Evolutionary conservation across 768 basidiomycete genomes (phyloP), one percentile per base, ranked within the genome.

Genomic region (Cyathus striatus): DNA sequence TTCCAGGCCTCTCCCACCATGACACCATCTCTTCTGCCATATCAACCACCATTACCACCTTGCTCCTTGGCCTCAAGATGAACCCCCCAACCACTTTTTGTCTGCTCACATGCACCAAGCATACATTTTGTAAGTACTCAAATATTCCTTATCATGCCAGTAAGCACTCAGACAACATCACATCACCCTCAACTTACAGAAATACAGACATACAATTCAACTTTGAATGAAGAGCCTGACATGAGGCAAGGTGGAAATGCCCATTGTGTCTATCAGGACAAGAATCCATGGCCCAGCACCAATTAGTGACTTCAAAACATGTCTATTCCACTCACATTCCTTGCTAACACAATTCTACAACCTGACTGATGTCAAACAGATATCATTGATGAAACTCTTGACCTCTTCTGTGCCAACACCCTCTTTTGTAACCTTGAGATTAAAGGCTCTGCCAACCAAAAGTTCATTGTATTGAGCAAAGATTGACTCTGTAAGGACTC

Each of bases 381-480:
- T 63, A 92, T 98, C 53, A 78, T 98, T 51, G 94, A 97, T 65
- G 96, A 99, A 66, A 85, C 92, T 1, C 73, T 99, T 36, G 90
- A 95, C 67, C 81, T 98, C 47, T 99, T 99, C 70, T 88, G 96
- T 43, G 94, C 95, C 58, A 99, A 99, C 68, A 96, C 94, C 26
- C 85, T 99, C 47, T 99, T 99, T 70, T 86, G 95, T 58, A 98
- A 98, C 70, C 98, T 98, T 56, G 96, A 99, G 73, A 98, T 99
- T 79, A 95, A 97, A 62, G 94, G 93, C 14, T 89, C 91, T 42
- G 92, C 93, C 41, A 93, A 96, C 73, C 84, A 93, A 45, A 83
- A 91, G 30, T 78, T 99, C 57, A 98, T 99, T 72, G 81, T 98
- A 61, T 81, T 98, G 57, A 96, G 79, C 89, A 21, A 94, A 91